Evolutionary conservation across 2,329 filamentous ascomycete genomes (phyloP).

Genomic region (Orbilia ellipsospora): DNA sequence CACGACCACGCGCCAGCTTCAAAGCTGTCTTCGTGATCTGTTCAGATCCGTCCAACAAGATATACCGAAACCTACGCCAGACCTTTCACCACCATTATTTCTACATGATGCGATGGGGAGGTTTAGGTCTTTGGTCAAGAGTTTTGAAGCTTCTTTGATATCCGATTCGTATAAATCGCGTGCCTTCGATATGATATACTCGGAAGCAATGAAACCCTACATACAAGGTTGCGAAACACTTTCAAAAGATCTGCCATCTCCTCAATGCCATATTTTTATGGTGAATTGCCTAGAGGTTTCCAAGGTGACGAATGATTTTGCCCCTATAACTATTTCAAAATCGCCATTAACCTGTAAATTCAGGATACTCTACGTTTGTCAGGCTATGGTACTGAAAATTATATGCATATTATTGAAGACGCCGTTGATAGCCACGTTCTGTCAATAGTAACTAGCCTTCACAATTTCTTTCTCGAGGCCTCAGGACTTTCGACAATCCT

Average conservation of each 20-base stretch:
- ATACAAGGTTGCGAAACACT: constrained; percentile 78
- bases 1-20: constrained; percentile 84
- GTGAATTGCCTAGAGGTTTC: constrained; percentile 77
- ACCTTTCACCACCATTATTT: constrained; percentile 82
- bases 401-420: constrained; percentile 69
- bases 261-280: constrained; percentile 74
- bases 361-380: constrained; percentile 51
- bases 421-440: constrained; percentile 69
- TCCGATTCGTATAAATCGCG: constrained; percentile 70
- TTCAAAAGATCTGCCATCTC: constrained; percentile 70
- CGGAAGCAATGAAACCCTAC: constrained; percentile 87
- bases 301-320: constrained; percentile 65
- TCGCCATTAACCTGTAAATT: neutral
- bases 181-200: constrained; percentile 79
- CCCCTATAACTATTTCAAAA: too few relatives aligned
- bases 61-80: constrained; percentile 74
- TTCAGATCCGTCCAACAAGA: constrained; percentile 79
- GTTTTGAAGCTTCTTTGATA: constrained; percentile 83
- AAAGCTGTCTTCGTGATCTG: constrained; percentile 81
- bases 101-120: constrained; percentile 82
- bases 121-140: constrained; percentile 81
- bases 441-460: constrained; percentile 75
- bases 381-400: constrained; percentile 61
- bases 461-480: constrained; percentile 76
- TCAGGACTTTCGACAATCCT: constrained; percentile 79